Conservation (phyloP, 2,329 filamentous ascomycete genomes). For the Penicillium sp. region DNA sequence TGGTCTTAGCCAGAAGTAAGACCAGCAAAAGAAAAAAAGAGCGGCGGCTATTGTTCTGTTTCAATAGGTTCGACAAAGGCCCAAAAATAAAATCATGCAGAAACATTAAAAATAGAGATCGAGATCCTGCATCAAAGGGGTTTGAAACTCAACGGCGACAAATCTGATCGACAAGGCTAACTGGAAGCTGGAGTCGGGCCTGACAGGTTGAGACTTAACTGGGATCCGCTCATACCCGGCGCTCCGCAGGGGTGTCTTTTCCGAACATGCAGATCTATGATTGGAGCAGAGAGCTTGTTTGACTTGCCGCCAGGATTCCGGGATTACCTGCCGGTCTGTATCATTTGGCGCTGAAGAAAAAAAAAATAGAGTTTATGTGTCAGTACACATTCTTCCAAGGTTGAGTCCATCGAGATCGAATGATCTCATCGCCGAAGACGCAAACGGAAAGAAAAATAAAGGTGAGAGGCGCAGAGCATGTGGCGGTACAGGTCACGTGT, state of each 20-base stretch:
- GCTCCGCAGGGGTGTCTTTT: constrained; percentile 7
- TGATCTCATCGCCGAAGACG: constrained; percentile 16
- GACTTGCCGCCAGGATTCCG: constrained; percentile 21
- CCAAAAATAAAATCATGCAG: not conserved
- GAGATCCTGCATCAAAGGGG: not conserved
- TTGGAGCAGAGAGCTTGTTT: constrained; percentile 17
- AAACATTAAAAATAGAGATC: constrained; percentile 19
- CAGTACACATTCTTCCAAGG: constrained; percentile 6
- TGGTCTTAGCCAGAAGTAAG: not conserved
- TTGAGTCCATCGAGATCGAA: not conserved
- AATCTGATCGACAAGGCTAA: constrained; percentile 13
- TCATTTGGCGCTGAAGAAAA: constrained; percentile 13
- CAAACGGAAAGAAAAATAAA: constrained; percentile 15
- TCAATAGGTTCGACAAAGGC: constrained; percentile 2
- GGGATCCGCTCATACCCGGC: constrained; percentile 18
- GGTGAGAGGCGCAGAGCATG: not conserved
- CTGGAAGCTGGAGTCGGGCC: constrained; percentile 4
- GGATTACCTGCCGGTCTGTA: constrained; percentile 1
- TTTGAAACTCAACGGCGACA: constrained; percentile 20
- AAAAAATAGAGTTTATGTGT: constrained; percentile 1
- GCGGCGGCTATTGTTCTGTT: constrained; percentile 8
- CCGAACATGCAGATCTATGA: constrained; percentile 3
- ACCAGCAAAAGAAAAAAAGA: not conserved
- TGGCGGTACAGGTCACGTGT: constrained; percentile 11
- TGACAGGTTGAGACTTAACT: constrained; percentile 7